Evolutionary conservation across 352 stramenopile species (phyloP).

Genomic region (Pythium aristosporum): DNA sequence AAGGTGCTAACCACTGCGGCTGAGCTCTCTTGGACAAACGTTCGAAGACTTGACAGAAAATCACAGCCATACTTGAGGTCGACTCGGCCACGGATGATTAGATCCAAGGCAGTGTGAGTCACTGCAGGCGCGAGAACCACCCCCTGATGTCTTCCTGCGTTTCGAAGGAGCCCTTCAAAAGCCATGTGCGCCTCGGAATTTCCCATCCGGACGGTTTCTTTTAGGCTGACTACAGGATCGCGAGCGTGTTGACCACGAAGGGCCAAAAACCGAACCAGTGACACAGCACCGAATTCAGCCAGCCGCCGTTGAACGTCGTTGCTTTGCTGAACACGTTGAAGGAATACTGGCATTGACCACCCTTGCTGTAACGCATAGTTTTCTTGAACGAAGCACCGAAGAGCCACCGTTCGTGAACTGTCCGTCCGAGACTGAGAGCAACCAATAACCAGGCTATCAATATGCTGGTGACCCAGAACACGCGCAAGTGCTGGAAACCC

Average conservation of each 20-base stretch:
- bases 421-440: background rate
- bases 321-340: background rate
- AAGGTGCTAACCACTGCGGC: background rate
- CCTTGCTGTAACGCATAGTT: conserved; percentile 9
- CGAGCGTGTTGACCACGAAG: conserved; percentile 19
- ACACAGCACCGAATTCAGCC: conserved; percentile 11
- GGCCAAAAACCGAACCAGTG: conserved; percentile 21
- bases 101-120: conserved; percentile 7
- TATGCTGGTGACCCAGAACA: conserved; percentile 5
- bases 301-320: conserved; percentile 11
- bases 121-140: conserved; percentile 3
- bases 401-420: conserved; percentile 1
- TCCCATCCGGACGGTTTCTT: background rate
- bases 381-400: conserved; percentile 23
- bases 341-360: conserved; percentile 2
- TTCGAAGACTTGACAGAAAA: conserved; percentile 8
- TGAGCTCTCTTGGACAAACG: conserved; percentile 10
- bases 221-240: conserved; percentile 3
- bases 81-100: conserved; percentile 19
- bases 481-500: background rate
- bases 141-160: background rate
- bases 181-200: conserved; percentile 13
- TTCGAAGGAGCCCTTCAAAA: conserved; percentile 10
- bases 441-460: conserved; percentile 12
- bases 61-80: conserved; percentile 14